Conservation (phyloP, 768 basidiomycete genomes). For the Suillus ampliporus region DNA sequence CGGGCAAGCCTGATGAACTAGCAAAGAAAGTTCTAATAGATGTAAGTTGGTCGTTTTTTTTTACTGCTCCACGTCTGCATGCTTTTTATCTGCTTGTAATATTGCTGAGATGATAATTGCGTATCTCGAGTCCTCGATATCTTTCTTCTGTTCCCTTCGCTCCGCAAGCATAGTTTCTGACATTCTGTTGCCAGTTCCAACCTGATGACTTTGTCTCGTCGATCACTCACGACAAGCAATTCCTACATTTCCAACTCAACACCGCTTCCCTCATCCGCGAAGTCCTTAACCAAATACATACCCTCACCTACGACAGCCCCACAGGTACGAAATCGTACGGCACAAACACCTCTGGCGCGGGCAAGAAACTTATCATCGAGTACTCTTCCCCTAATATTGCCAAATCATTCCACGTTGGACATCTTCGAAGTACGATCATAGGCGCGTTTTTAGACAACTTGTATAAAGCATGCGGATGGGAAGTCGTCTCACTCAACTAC, state of each 20-base stretch:
- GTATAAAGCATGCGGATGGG: slow-evolving; percentile 93
- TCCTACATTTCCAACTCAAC: slow-evolving; percentile 82
- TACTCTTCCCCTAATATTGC: slow-evolving; percentile 98
- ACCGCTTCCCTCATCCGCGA: slow-evolving; percentile 65
- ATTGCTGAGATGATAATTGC: neutral
- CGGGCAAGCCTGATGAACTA: slow-evolving; percentile 80
- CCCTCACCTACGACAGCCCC: slow-evolving; percentile 66
- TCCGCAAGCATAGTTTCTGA: neutral
- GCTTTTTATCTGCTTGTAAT: neutral
- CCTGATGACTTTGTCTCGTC: slow-evolving; percentile 80
- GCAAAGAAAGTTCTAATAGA: slow-evolving; percentile 75
- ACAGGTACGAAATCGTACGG: slow-evolving; percentile 77
- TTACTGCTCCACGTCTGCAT: neutral
- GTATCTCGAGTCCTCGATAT: neutral
- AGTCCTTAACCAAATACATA: slow-evolving; percentile 75
- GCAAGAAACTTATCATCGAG: slow-evolving; percentile 87
- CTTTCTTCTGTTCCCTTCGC: neutral
- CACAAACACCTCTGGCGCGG: slow-evolving; percentile 73
- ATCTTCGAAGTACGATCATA: slow-evolving; percentile 97
- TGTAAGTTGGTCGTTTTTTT: slow-evolving; percentile 49
- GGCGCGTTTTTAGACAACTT: slow-evolving; percentile 93
- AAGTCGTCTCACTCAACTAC: slow-evolving; percentile 91
- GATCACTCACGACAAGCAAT: slow-evolving; percentile 72
- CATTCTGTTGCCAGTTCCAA: slow-evolving; percentile 64
- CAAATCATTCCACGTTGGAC: slow-evolving; percentile 97